Conservation (phyloP, 495 filamentous ascomycete genomes). For the Acidomyces sp. region DNA sequence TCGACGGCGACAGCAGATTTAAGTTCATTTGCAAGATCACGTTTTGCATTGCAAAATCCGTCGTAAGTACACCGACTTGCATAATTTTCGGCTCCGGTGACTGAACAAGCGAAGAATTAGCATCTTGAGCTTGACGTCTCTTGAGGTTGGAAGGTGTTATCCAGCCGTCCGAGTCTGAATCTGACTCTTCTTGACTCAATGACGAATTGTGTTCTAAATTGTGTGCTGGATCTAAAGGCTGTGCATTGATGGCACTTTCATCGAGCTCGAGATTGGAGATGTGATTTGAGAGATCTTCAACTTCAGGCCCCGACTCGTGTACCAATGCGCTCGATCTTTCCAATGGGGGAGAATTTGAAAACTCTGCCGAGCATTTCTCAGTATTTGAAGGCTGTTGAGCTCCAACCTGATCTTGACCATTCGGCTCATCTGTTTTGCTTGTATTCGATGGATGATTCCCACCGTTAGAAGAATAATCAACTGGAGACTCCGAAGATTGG, state of each 20-base stretch:
- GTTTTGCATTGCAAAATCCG: constrained; percentile 96
- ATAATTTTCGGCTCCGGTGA: constrained; percentile 47
- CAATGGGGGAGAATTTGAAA: not conserved
- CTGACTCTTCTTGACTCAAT: constrained; percentile 27
- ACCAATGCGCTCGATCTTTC: not conserved
- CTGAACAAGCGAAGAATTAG: constrained; percentile 33
- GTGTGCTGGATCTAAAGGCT: constrained; percentile 13
- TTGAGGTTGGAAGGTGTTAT: constrained; percentile 90
- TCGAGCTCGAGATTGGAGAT: not conserved
- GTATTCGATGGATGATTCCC: not conserved
- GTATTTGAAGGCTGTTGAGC: not conserved
- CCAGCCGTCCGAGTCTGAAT: constrained; percentile 69
- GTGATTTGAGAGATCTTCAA: not conserved
- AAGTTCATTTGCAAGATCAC: constrained; percentile 88
- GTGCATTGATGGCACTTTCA: not conserved
- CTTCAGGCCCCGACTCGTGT: not conserved
- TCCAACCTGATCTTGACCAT: not conserved
- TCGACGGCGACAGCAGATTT: constrained; percentile 65
- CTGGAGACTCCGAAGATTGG: not conserved
- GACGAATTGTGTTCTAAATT: constrained; percentile 5
- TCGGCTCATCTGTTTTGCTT: not conserved
- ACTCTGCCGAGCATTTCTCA: not conserved
- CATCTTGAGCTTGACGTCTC: constrained; percentile 60
- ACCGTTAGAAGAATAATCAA: not conserved
- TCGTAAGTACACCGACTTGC: constrained; percentile 75